Evolutionary conservation across 2,329 filamentous ascomycete genomes (phyloP).

Genomic region (Colletotrichum karsti): DNA sequence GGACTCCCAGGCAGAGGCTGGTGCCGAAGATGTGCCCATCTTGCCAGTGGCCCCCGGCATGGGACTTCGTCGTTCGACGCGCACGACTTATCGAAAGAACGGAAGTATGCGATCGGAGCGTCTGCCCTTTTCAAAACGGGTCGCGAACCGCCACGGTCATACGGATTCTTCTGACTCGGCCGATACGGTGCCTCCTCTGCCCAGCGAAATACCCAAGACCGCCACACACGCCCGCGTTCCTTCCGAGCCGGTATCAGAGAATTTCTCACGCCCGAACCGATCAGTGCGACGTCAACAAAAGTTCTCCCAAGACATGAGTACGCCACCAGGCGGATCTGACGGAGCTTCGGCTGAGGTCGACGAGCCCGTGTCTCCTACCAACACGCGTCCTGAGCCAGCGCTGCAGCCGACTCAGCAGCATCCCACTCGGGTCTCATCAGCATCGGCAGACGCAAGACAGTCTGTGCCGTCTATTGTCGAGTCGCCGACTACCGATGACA

Average conservation of each 20-base stretch:
- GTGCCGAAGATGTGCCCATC: constrained; percentile 82
- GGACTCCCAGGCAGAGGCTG: constrained; percentile 57
- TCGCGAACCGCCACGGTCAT: constrained; percentile 69
- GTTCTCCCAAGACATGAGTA: constrained; percentile 57
- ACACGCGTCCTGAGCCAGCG: constrained; percentile 35
- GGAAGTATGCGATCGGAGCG: constrained; percentile 86
- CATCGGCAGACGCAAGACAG: constrained; percentile 37
- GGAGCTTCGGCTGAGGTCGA: constrained; percentile 42
- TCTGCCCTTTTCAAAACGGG: constrained; percentile 77
- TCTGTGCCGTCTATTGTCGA: constrained; percentile 71
- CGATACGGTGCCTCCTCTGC: constrained; percentile 39
- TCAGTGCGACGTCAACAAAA: constrained; percentile 58
- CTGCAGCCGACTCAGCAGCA: constrained; percentile 41
- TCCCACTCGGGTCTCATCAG: constrained; percentile 43
- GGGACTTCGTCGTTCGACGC: constrained; percentile 86
- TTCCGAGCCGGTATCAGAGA: constrained; percentile 73
- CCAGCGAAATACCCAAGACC: constrained; percentile 54
- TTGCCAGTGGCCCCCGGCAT: constrained; percentile 80
- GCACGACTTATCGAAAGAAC: constrained; percentile 87
- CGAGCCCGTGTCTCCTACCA: constrained; percentile 31
- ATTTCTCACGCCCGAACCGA: constrained; percentile 68
- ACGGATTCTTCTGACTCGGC: constrained; percentile 49
- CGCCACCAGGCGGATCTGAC: constrained; percentile 59
- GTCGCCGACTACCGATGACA: constrained; percentile 62
- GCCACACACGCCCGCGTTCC: constrained; percentile 69